These are phyloP conservation scores for Penicillium crystallinum DNA, from an alignment of 495 filamentous ascomycete species.

Conservation along the genomic window DNA sequence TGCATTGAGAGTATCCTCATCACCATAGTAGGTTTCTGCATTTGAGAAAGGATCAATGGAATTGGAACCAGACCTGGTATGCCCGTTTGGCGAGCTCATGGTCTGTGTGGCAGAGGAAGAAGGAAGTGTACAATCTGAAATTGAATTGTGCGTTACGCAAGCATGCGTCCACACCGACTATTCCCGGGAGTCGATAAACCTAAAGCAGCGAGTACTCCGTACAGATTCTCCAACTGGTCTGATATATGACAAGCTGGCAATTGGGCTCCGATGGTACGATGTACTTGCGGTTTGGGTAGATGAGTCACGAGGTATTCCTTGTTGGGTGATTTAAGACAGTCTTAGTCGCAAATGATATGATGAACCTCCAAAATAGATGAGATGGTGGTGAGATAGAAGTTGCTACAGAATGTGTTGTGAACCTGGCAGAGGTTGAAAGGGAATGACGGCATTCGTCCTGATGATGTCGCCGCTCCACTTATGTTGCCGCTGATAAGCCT, in stretches of 20 bases:
- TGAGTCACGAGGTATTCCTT: background rate
- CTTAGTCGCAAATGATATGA: background rate
- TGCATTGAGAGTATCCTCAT: slow-evolving; percentile 31
- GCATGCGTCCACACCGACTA: slow-evolving; percentile 23
- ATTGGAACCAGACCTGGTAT: slow-evolving; percentile 25
- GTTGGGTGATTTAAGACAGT: background rate
- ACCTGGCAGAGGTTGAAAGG: slow-evolving; percentile 13
- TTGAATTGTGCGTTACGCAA: slow-evolving; percentile 20
- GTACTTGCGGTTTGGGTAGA: background rate
- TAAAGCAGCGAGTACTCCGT: slow-evolving; percentile 1
- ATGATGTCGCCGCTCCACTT: slow-evolving; percentile 36
- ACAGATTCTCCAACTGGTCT: background rate
- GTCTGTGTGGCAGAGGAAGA: slow-evolving; percentile 9
- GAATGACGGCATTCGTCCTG: slow-evolving; percentile 18
- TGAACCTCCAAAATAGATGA: background rate
- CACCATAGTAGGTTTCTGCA: slow-evolving; percentile 48
- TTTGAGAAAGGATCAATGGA: slow-evolving; percentile 44
- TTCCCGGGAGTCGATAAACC: slow-evolving; percentile 5
- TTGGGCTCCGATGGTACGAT: background rate
- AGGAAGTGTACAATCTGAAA: slow-evolving; percentile 8
- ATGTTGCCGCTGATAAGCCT: slow-evolving; percentile 23
- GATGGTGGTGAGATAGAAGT: background rate
- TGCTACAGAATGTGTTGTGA: slow-evolving; percentile 2
- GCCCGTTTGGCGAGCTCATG: slow-evolving; percentile 33
- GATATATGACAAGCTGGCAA: background rate